Conservation (phyloP, 495 filamentous ascomycete genomes). For the Penicillium coprophilum region DNA sequence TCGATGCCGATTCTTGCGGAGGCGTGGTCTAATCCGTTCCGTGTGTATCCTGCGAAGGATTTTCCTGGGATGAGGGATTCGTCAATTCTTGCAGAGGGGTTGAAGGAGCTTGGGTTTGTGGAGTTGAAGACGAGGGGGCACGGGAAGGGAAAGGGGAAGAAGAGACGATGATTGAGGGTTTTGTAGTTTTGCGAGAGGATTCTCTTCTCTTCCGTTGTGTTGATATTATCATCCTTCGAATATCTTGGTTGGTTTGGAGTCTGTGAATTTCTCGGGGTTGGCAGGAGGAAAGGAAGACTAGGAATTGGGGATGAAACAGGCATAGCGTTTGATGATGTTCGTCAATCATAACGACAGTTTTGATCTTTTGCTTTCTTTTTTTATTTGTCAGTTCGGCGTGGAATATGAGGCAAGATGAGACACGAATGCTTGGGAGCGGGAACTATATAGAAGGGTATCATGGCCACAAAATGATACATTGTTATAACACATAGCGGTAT, state of each 20-base stretch:
- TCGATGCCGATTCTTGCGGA: slow-evolving; percentile 62
- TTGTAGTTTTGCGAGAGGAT: not conserved
- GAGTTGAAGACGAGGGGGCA: slow-evolving; percentile 49
- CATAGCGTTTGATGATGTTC: not conserved
- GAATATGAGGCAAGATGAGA: not conserved
- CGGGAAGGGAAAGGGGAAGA: slow-evolving; percentile 44
- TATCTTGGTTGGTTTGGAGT: slow-evolving; percentile 1
- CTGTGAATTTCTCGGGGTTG: not conserved
- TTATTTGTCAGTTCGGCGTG: not conserved
- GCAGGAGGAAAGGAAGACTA: not conserved
- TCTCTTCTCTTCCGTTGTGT: slow-evolving; percentile 1
- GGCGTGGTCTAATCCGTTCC: slow-evolving; percentile 75
- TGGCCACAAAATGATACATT: not conserved
- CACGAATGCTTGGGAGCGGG: not conserved
- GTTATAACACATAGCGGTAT: not conserved
- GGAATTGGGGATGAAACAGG: not conserved
- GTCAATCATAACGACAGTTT: not conserved
- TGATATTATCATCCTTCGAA: not conserved
- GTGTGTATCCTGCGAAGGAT: slow-evolving; percentile 93
- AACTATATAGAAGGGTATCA: not conserved
- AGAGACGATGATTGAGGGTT: slow-evolving; percentile 16
- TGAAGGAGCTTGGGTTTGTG: slow-evolving; percentile 48
- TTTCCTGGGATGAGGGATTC: slow-evolving; percentile 85
- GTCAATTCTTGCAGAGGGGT: slow-evolving; percentile 36
- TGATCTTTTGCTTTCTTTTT: not conserved